phyloP scores from a whole-genome alignment of 1,139 yeast genomes.

The Ogataea hybrid region DNA sequence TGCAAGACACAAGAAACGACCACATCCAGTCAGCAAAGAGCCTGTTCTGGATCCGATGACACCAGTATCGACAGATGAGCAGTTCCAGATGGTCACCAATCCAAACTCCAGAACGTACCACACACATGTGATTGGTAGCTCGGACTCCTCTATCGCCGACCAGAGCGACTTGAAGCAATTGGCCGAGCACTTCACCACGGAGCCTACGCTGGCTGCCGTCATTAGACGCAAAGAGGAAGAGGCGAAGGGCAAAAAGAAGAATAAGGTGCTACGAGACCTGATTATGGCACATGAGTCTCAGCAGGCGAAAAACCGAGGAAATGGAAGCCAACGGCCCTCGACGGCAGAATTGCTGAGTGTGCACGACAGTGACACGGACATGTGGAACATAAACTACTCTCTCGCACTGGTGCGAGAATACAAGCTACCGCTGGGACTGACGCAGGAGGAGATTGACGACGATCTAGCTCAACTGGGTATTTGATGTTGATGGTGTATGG shows the following conservation, averaged over 20 bases:
- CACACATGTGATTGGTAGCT: conserved; percentile 23
- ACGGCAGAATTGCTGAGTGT: conserved; percentile 8
- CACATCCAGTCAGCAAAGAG: conserved; percentile 4
- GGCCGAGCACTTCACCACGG: conserved; percentile 16
- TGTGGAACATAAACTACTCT: conserved; percentile 7
- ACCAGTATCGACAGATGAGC: conserved; percentile 30
- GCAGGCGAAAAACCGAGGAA: conserved; percentile 2
- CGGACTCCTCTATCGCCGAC: conserved; percentile 21
- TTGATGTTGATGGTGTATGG: conserved; percentile 1
- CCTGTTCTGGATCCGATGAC: conserved; percentile 29
- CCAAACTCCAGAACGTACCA: conserved; percentile 27
- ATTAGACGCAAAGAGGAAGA: conserved; percentile 13
- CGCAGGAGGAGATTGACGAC: conserved; percentile 29
- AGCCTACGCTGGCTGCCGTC: conserved; percentile 11
- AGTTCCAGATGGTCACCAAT: conserved; percentile 30
- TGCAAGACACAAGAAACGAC: conserved; percentile 5
- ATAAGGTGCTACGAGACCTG: conserved; percentile 12
- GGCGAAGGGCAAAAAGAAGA: conserved; percentile 14
- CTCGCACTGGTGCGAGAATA: conserved; percentile 10
- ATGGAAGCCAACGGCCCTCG: conserved; percentile 3
- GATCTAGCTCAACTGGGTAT: conserved; percentile 27
- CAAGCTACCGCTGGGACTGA: conserved; percentile 33
- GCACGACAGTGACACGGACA: conserved; percentile 5
- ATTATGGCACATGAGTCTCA: conserved; percentile 8
- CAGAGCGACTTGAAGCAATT: conserved; percentile 22